Evolutionary conservation across 257 asterid species (phyloP).

Genomic region (Solanum sparsipilum): DNA sequence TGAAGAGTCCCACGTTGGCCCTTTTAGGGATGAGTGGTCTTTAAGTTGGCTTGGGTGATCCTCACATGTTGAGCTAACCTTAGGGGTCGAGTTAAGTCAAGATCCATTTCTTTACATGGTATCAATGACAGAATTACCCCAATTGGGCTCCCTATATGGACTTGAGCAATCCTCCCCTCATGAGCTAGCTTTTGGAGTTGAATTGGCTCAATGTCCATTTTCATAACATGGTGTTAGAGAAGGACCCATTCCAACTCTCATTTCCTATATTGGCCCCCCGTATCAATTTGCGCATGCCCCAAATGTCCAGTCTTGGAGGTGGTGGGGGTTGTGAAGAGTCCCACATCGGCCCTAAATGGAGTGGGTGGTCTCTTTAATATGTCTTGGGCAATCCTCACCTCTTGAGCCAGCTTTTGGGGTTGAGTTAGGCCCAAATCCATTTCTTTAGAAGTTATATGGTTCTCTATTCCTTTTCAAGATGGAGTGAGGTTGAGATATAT

Average conservation of each 20-base stretch:
- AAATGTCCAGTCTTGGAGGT: neutral
- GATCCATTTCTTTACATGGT: neutral
- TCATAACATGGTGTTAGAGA: neutral
- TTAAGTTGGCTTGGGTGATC: neutral
- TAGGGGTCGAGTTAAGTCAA: neutral
- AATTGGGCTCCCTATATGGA: neutral
- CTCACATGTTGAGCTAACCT: neutral
- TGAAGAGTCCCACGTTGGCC: neutral
- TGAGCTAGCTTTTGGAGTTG: neutral
- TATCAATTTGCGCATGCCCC: neutral
- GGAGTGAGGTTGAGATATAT: neutral
- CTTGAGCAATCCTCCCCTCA: neutral
- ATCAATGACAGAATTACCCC: neutral
- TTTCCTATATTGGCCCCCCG: neutral
- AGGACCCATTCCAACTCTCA: neutral
- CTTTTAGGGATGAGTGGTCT: neutral
- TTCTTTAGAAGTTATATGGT: neutral
- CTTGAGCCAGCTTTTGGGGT: neutral
- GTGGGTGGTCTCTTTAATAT: neutral
- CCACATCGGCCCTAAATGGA: neutral
- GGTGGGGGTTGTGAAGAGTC: neutral
- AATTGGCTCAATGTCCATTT: neutral
- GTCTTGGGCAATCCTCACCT: neutral
- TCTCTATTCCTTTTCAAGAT: neutral
- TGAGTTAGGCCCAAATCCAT: neutral